phyloP scores from a whole-genome alignment of 2,329 filamentous ascomycete species.

The Pseudocercospora eumusae region DNA sequence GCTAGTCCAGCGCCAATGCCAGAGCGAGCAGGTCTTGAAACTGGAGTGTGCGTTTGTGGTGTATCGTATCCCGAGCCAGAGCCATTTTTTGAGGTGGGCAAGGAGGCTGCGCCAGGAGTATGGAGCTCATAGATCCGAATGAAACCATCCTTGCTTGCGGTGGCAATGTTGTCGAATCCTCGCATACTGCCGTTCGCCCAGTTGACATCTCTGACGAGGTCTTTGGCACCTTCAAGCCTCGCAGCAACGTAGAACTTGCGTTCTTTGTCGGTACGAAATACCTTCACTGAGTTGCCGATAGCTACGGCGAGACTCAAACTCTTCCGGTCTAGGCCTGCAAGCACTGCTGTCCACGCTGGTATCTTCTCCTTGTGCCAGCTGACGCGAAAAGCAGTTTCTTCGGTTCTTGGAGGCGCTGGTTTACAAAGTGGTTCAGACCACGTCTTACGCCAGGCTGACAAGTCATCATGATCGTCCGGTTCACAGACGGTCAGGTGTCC shows the following conservation, averaged over 20 bases:
- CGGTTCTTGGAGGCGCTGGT: constrained; percentile 67
- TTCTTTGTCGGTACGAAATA: constrained; percentile 75
- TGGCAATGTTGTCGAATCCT: constrained; percentile 87
- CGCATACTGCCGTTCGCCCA: constrained; percentile 92
- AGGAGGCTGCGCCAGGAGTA: constrained; percentile 49
- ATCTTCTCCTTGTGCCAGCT: constrained; percentile 86
- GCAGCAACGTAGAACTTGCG: constrained; percentile 85
- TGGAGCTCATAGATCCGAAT: constrained; percentile 84
- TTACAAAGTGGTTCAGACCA: constrained; percentile 75
- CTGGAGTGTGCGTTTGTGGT: constrained; percentile 23
- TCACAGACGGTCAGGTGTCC: constrained; percentile 79
- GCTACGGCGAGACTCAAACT: constrained; percentile 81
- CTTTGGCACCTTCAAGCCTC: constrained; percentile 70
- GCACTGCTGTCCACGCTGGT: constrained; percentile 73
- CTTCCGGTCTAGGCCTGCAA: constrained; percentile 78
- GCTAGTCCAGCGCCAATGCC: constrained; percentile 58
- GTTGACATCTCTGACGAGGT: constrained; percentile 76
- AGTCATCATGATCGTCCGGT: constrained; percentile 78
- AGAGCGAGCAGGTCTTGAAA: constrained; percentile 37
- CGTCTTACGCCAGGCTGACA: constrained; percentile 72
- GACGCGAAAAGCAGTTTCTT: constrained; percentile 83
- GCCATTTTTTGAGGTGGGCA: constrained; percentile 22
- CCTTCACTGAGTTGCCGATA: constrained; percentile 76
- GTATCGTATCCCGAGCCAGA: constrained; percentile 17
- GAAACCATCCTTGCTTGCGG: constrained; percentile 87